phyloP scores from a whole-genome alignment of 805 yeast genomes.

The Phaffomyces antillensis region DNA sequence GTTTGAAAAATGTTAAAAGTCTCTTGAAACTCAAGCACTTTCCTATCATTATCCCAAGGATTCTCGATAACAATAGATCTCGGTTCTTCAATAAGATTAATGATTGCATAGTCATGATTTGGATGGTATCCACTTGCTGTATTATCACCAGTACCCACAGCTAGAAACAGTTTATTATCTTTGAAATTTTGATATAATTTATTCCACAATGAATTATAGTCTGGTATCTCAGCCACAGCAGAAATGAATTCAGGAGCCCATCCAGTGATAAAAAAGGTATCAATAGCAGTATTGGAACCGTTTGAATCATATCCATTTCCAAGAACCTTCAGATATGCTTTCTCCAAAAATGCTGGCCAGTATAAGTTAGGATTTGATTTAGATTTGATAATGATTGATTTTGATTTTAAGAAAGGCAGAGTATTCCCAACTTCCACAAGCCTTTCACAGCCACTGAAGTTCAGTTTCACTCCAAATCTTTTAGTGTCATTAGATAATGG shows the following conservation, averaged over 20 bases:
- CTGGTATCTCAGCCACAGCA: conserved; percentile 27
- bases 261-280: conserved; percentile 57
- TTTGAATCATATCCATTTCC: conserved; percentile 46
- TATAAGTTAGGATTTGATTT: conserved; percentile 11
- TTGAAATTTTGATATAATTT: conserved; percentile 25
- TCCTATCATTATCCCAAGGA: conserved; percentile 32
- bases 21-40: conserved; percentile 20
- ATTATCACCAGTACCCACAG: conserved; percentile 60
- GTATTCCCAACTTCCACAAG: conserved; percentile 38
- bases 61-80: conserved; percentile 31
- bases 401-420: conserved; percentile 31
- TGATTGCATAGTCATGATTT: conserved; percentile 66
- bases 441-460: conserved; percentile 48
- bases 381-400: conserved; percentile 14
- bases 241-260: conserved; percentile 61
- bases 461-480: conserved; percentile 35
- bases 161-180: conserved; percentile 38
- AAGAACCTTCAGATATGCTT: conserved; percentile 58
- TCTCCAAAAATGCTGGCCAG: conserved; percentile 76
- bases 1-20: conserved; percentile 35
- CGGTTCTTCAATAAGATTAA: conserved; percentile 26
- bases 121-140: conserved; percentile 35
- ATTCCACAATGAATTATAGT: conserved; percentile 29
- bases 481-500: conserved; percentile 17
- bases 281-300: conserved; percentile 76